phyloP scores from a whole-genome alignment of 345 rosid species.

The Acer saccharum region DNA sequence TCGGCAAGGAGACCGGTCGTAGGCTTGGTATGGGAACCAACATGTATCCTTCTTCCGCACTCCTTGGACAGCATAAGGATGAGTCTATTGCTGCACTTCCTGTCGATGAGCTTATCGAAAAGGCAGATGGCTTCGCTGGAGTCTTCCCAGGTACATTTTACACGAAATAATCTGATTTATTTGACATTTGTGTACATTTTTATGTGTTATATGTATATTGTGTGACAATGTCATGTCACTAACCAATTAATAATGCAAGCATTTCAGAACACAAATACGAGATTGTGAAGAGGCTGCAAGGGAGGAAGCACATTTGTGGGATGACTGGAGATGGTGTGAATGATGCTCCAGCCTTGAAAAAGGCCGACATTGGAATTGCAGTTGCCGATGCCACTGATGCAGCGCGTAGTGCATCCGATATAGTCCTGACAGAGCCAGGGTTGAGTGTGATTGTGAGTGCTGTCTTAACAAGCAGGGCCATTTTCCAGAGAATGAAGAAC shows the following conservation, averaged over 20 bases:
- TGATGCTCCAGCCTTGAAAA: slow-evolving; percentile 96
- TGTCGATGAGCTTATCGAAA: slow-evolving; percentile 88
- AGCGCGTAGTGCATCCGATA: slow-evolving; percentile 89
- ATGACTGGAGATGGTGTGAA: slow-evolving; percentile 99
- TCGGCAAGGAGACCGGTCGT: slow-evolving; percentile 91
- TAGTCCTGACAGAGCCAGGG: slow-evolving; percentile 93
- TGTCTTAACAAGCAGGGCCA: slow-evolving; percentile 89
- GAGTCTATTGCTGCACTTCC: slow-evolving; percentile 51
- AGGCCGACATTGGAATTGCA: slow-evolving; percentile 94
- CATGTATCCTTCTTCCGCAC: slow-evolving; percentile 95
- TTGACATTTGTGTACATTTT: not conserved
- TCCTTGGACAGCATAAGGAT: slow-evolving; percentile 69
- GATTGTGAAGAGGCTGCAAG: slow-evolving; percentile 88
- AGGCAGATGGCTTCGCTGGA: slow-evolving; percentile 96
- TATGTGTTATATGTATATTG: not conserved
- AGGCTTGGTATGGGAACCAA: slow-evolving; percentile 97
- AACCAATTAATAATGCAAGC: slow-evolving; percentile 15
- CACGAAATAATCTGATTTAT: not conserved
- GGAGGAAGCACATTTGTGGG: slow-evolving; percentile 87
- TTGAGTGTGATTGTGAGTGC: slow-evolving; percentile 94
- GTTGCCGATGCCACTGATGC: slow-evolving; percentile 99
- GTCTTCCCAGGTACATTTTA: slow-evolving; percentile 76
- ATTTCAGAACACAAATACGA: slow-evolving; percentile 85
- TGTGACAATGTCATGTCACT: slow-evolving; percentile 1
- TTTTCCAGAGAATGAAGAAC: slow-evolving; percentile 97